Evolutionary conservation across 495 filamentous ascomycete species (phyloP).

Genomic region (Filosporella fistucella): DNA sequence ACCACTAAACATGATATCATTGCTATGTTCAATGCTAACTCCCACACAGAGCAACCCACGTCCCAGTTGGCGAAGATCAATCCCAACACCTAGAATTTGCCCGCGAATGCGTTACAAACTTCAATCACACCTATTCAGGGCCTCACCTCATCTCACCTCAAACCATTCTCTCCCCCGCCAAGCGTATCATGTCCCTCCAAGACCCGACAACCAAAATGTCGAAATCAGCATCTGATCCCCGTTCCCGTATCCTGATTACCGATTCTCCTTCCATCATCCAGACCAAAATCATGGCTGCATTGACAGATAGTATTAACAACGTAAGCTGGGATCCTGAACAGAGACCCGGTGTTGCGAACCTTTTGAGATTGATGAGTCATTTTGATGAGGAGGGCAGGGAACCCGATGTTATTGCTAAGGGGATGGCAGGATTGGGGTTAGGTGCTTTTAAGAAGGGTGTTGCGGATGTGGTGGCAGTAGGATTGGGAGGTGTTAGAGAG

Average conservation of each 20-base stretch:
- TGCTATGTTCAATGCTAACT: conserved; percentile 1
- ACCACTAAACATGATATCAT: too few relatives aligned
- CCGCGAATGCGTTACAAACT: conserved; percentile 74
- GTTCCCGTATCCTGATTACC: conserved; percentile 78
- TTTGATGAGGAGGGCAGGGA: conserved; percentile 43
- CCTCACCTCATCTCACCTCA: conserved; percentile 61
- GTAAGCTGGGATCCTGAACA: conserved; percentile 66
- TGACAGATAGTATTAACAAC: conserved; percentile 65
- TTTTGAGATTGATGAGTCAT: conserved; percentile 70
- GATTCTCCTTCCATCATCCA: conserved; percentile 56
- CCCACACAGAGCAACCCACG: conserved; percentile 70
- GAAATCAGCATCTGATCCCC: conserved; percentile 65
- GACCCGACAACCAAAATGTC: conserved; percentile 83
- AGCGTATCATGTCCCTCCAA: conserved; percentile 83
- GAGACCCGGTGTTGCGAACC: conserved; percentile 82
- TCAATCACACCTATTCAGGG: conserved; percentile 64
- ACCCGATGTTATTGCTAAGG: conserved; percentile 50
- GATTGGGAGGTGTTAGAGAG: conserved; percentile 56
- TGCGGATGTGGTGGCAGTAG: conserved; percentile 43
- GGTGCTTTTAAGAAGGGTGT: conserved; percentile 63
- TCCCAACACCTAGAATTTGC: conserved; percentile 91
- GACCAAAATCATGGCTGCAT: conserved; percentile 61
- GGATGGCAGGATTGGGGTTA: conserved; percentile 44
- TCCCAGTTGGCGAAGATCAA: conserved; percentile 94
- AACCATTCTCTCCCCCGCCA: conserved; percentile 63